Evolutionary conservation across 2,329 filamentous ascomycete species (phyloP).

Genomic region (Beauveria bassiana): DNA sequence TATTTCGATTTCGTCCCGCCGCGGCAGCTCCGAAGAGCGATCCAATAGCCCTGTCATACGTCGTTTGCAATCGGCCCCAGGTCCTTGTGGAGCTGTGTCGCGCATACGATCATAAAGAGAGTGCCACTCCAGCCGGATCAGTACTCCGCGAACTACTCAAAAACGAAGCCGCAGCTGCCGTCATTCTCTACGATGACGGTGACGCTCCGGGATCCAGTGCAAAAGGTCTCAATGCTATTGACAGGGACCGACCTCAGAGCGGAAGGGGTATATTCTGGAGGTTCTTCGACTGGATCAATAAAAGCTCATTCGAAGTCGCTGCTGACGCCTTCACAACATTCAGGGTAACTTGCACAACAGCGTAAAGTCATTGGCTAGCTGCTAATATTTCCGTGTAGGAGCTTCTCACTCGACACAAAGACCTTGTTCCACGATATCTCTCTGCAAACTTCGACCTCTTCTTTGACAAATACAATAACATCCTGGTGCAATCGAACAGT

Average conservation of each 20-base stretch:
- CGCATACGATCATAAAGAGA: constrained; percentile 84
- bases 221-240: constrained; percentile 71
- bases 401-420: constrained; percentile 89
- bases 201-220: constrained; percentile 60
- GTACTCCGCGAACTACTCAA: constrained; percentile 84
- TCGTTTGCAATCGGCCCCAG: constrained; percentile 78
- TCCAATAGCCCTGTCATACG: constrained; percentile 79
- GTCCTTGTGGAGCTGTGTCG: constrained; percentile 82
- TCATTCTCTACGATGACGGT: constrained; percentile 89
- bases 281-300: constrained; percentile 96
- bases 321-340: constrained; percentile 98
- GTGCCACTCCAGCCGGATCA: constrained; percentile 82
- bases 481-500: constrained; percentile 82
- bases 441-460: constrained; percentile 87
- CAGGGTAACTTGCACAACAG: constrained; percentile 46
- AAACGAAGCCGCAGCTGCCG: constrained; percentile 80
- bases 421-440: constrained; percentile 80
- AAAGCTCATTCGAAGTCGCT: constrained; percentile 90
- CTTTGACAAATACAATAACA: constrained; percentile 82
- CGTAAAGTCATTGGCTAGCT: neutral
- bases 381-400: constrained; percentile 47
- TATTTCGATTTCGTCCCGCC: constrained; percentile 78
- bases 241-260: constrained; percentile 65
- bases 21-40: constrained; percentile 61
- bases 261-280: constrained; percentile 89